These are phyloP conservation scores for Fraxinus quadrangulata DNA, from an alignment of 257 asterid genomes.

Conservation along the genomic window DNA sequence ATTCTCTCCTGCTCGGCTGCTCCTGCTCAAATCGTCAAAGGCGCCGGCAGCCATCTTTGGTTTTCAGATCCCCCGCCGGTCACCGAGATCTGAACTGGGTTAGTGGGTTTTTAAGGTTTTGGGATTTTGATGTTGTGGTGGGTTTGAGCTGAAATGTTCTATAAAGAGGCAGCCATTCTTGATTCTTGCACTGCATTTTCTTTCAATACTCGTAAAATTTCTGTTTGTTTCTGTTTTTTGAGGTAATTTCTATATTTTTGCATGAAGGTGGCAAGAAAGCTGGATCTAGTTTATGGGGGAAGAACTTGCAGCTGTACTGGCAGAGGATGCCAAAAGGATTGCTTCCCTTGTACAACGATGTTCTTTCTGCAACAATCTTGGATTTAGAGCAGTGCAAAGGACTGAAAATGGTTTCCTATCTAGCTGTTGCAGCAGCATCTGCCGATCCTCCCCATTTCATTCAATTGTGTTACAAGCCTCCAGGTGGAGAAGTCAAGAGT, in stretches of 20 bases:
- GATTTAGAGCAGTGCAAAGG: constrained; percentile 91
- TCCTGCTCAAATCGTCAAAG: too few species aligned
- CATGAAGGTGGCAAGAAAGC: constrained; percentile 56
- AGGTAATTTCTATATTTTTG: not conserved
- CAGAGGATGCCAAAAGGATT: constrained; percentile 79
- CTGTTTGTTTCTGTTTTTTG: not conserved
- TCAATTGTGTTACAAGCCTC: constrained; percentile 89
- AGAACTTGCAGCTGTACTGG: constrained; percentile 75
- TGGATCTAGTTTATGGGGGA: constrained; percentile 81
- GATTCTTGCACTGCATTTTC: not conserved
- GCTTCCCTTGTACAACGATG: constrained; percentile 81
- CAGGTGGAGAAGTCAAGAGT: constrained; percentile 70
- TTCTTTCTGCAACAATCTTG: constrained; percentile 80
- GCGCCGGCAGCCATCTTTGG: too few species aligned
- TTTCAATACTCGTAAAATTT: not conserved
- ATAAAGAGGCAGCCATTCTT: too few species aligned
- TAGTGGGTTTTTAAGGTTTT: too few species aligned
- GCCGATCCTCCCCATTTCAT: constrained; percentile 90
- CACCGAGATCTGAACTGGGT: too few species aligned
- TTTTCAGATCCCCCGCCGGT: too few species aligned
- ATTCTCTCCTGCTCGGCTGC: too few species aligned
- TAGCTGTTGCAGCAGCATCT: constrained; percentile 97
- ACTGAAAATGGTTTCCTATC: constrained; percentile 96
- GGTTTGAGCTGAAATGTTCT: too few species aligned
- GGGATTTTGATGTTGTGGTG: too few species aligned